Evolutionary conservation across 2,329 filamentous ascomycete genomes (phyloP).

Genomic region (Ceratocystis papillata): DNA sequence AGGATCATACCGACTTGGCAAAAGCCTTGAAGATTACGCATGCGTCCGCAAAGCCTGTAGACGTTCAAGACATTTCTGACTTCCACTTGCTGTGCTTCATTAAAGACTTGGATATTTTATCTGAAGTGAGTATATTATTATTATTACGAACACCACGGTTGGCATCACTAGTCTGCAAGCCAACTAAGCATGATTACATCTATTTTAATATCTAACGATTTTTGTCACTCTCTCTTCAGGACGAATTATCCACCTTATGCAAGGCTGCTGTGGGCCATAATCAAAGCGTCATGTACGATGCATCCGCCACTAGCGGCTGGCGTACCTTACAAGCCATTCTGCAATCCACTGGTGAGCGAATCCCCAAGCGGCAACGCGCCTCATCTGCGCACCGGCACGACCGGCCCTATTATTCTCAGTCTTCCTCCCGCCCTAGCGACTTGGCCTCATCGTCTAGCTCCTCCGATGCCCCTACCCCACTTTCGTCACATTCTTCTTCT

Average conservation of each 20-base stretch:
- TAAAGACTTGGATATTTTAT: conserved; percentile 66
- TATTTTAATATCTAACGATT: conserved; percentile 21
- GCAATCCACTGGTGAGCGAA: conserved; percentile 93
- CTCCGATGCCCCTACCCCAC: conserved; percentile 27
- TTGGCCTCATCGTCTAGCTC: conserved; percentile 28
- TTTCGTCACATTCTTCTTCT: conserved; percentile 23
- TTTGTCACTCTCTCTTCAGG: conserved; percentile 41
- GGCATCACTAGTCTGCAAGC: neutral
- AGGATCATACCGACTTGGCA: conserved; percentile 61
- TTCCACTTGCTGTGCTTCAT: conserved; percentile 92
- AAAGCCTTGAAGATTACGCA: conserved; percentile 50
- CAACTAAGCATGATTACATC: neutral
- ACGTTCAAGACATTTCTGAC: conserved; percentile 65
- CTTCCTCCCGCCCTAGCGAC: conserved; percentile 27
- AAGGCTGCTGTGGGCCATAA: conserved; percentile 74
- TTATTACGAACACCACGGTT: neutral
- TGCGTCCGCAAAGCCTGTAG: conserved; percentile 33
- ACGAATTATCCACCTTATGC: conserved; percentile 78
- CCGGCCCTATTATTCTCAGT: conserved; percentile 15
- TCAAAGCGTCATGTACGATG: conserved; percentile 66
- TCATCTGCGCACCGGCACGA: conserved; percentile 21
- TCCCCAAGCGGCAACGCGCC: conserved; percentile 56
- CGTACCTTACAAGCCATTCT: conserved; percentile 86
- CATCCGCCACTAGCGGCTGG: conserved; percentile 84
- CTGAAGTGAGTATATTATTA: conserved; percentile 51